phyloP scores from a whole-genome alignment of 345 rosid genomes.

The Linum tenue region DNA sequence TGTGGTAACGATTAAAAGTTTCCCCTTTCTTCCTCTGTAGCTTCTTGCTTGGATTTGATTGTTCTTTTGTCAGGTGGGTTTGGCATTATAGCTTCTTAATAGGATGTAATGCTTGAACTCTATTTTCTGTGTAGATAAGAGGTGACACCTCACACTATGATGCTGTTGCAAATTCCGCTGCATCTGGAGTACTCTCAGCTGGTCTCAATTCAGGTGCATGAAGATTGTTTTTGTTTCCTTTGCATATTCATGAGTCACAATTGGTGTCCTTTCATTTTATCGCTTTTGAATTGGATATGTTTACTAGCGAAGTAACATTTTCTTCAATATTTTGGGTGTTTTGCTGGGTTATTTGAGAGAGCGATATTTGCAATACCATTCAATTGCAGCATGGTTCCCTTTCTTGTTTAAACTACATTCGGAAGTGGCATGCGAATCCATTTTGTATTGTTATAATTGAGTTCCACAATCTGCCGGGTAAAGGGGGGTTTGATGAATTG shows the following conservation, averaged over 20 bases:
- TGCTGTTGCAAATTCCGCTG: slow-evolving; percentile 89
- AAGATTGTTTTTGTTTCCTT: neutral
- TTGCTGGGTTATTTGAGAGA: no score
- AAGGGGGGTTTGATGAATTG: no score
- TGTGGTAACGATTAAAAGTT: slow-evolving; percentile 48
- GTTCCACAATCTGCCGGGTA: no score
- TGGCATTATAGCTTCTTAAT: neutral
- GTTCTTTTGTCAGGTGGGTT: neutral
- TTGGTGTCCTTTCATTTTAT: neutral
- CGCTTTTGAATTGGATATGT: neutral
- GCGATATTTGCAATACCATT: no score
- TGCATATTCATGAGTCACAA: neutral
- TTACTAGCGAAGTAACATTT: neutral
- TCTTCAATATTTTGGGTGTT: no score
- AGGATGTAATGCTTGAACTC: slow-evolving; percentile 10
- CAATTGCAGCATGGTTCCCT: no score
- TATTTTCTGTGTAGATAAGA: slow-evolving; percentile 47
- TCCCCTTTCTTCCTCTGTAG: slow-evolving; percentile 4
- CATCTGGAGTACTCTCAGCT: slow-evolving; percentile 98
- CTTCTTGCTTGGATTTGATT: neutral
- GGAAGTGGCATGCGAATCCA: no score
- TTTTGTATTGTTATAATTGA: no score
- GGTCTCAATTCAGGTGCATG: slow-evolving; percentile 72
- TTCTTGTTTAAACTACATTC: no score
- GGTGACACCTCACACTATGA: slow-evolving; percentile 97